A percentile compares a stretch with the other conserved stretches of the same genome.
phyloP scores from a whole-genome alignment of 2,329 filamentous ascomycete genomes.

The Grosmannia huntii region DNA sequence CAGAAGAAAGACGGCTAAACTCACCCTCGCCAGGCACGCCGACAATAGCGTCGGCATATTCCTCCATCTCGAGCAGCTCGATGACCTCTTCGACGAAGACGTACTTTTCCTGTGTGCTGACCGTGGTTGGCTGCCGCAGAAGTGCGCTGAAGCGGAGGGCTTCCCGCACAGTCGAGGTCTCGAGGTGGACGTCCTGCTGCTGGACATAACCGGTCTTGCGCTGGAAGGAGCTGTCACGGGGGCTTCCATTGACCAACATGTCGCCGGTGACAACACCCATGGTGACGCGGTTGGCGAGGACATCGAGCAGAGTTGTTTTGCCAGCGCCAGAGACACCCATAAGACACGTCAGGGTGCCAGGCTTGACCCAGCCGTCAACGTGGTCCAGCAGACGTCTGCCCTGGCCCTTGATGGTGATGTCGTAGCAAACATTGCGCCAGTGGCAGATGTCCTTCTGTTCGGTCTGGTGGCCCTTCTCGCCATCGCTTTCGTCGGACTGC shows the following conservation, averaged over 20 bases:
- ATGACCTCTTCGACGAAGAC: constrained; percentile 87
- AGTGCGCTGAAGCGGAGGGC: constrained; percentile 76
- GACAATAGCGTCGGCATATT: constrained; percentile 81
- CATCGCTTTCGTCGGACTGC: constrained; percentile 27
- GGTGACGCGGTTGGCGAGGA: constrained; percentile 70
- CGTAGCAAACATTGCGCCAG: constrained; percentile 72
- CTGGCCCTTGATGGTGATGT: constrained; percentile 66
- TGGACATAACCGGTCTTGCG: constrained; percentile 87
- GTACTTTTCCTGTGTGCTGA: constrained; percentile 63
- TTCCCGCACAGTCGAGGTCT: constrained; percentile 77
- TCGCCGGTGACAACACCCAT: constrained; percentile 83
- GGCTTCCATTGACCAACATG: constrained; percentile 55
- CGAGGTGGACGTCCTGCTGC: constrained; percentile 80
- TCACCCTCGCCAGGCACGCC: constrained; percentile 67
- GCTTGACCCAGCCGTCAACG: constrained; percentile 88
- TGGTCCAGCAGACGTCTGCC: constrained; percentile 66
- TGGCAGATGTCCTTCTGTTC: constrained; percentile 67
- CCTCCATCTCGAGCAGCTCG: constrained; percentile 77
- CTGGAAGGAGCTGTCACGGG: constrained; percentile 72
- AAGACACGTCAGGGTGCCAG: constrained; percentile 75
- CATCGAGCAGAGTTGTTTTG: constrained; percentile 83
- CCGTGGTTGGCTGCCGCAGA: constrained; percentile 66
- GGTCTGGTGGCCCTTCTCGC: constrained; percentile 34
- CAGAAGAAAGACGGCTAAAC: not conserved
- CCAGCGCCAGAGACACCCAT: constrained; percentile 93